Percentiles rank a stretch among this genome's conserved stretches.
phyloP scores from a whole-genome alignment of 2,329 filamentous ascomycete genomes.

The Pyricularia sp. region DNA sequence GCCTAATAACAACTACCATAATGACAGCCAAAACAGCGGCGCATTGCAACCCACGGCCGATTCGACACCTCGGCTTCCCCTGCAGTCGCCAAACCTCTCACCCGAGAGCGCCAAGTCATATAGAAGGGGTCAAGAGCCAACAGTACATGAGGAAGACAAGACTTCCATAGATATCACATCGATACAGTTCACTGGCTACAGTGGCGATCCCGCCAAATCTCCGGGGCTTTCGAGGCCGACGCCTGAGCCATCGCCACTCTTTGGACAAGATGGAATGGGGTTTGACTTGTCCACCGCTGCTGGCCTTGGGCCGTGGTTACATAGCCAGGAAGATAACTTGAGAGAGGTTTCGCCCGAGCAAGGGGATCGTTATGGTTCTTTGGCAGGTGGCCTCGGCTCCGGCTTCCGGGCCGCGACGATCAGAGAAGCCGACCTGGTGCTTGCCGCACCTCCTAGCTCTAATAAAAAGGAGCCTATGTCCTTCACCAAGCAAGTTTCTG shows the following conservation, averaged over 20 bases:
- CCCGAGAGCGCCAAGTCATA: not conserved
- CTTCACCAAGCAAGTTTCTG: slow-evolving; percentile 3
- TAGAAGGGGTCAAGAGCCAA: not conserved
- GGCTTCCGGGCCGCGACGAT: slow-evolving; percentile 41
- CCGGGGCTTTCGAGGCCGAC: slow-evolving; percentile 18
- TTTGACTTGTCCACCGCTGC: slow-evolving; percentile 30
- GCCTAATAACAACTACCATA: not conserved
- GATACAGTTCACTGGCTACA: not conserved
- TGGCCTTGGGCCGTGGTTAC: slow-evolving; percentile 31
- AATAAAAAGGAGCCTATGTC: slow-evolving; percentile 2
- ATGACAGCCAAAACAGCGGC: not conserved
- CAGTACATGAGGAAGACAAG: not conserved
- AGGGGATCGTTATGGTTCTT: slow-evolving; percentile 5
- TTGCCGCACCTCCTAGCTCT: slow-evolving; percentile 20
- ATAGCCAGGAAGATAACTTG: not conserved
- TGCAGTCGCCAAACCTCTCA: not conserved
- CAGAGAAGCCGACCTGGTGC: slow-evolving; percentile 39
- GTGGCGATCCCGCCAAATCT: not conserved
- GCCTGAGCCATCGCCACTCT: slow-evolving; percentile 8
- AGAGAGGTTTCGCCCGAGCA: not conserved
- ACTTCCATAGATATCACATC: not conserved
- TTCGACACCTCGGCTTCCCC: not conserved
- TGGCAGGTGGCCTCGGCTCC: slow-evolving; percentile 49
- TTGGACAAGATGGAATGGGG: not conserved
- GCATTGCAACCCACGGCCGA: not conserved